Evolutionary conservation across 495 filamentous ascomycete genomes (phyloP).

Genomic region (Aspergillus kassunensis): DNA sequence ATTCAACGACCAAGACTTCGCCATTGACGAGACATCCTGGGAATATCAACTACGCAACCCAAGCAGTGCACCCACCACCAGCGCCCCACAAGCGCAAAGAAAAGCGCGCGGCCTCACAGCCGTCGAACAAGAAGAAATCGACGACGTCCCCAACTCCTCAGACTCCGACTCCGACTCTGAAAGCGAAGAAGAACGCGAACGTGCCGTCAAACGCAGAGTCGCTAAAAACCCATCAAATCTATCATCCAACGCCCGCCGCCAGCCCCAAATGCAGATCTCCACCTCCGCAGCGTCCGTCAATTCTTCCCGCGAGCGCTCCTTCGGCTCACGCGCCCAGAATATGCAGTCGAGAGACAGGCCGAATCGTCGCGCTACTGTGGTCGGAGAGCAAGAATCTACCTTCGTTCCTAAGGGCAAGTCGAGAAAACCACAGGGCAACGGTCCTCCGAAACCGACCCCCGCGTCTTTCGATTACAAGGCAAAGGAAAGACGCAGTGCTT

Average conservation of each 20-base stretch:
- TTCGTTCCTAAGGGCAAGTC: slow-evolving; percentile 67
- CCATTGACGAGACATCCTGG: slow-evolving; percentile 80
- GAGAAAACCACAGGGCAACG: slow-evolving; percentile 29
- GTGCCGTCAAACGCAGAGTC: slow-evolving; percentile 28
- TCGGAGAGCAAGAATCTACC: slow-evolving; percentile 82
- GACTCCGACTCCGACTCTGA: slow-evolving; percentile 44
- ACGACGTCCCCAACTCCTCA: slow-evolving; percentile 39
- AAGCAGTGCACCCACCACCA: slow-evolving; percentile 51
- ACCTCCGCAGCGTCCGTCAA: slow-evolving; percentile 43
- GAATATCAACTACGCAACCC: slow-evolving; percentile 89
- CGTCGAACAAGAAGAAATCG: slow-evolving; percentile 61
- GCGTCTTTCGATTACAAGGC: slow-evolving; percentile 29
- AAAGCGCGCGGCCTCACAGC: slow-evolving; percentile 59
- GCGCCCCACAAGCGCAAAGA: too few relatives aligned
- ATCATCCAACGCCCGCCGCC: slow-evolving; percentile 46
- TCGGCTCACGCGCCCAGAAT: slow-evolving; percentile 63
- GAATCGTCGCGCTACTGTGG: slow-evolving; percentile 49
- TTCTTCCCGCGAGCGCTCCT: slow-evolving; percentile 53
- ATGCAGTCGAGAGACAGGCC: slow-evolving; percentile 47
- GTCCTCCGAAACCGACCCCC: slow-evolving; percentile 27
- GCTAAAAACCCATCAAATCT: slow-evolving; percentile 59
- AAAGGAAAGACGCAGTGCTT: slow-evolving; percentile 50
- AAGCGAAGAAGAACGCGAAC: slow-evolving; percentile 28
- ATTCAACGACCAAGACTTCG: slow-evolving; percentile 91
- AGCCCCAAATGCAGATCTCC: slow-evolving; percentile 55